These are phyloP conservation scores for Micromonas commoda DNA, from an alignment of 139 green algal genomes.

Conservation along the genomic window DNA sequence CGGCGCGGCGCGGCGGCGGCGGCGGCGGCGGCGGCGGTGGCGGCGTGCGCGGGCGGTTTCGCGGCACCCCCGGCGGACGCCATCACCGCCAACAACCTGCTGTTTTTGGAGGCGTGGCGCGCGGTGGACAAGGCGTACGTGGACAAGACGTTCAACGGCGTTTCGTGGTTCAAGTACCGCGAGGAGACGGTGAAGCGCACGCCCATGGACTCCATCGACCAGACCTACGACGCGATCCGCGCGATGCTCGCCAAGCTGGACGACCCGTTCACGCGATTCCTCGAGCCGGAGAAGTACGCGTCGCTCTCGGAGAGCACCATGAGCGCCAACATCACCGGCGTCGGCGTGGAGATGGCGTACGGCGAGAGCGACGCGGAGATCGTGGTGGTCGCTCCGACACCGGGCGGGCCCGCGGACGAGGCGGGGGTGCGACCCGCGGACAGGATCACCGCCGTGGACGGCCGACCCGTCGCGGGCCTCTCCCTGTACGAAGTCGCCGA, in stretches of 20 bases:
- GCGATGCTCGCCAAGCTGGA: constrained; percentile 71
- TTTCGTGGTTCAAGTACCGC: constrained; percentile 81
- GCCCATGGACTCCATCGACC: constrained; percentile 50
- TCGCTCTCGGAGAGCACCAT: constrained; percentile 24
- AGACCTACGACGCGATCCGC: constrained; percentile 77
- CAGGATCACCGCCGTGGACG: constrained; percentile 71
- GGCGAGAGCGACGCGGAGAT: constrained; percentile 8
- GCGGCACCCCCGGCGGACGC: constrained; percentile 40
- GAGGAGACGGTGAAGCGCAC: constrained; percentile 47
- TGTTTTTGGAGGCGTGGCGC: constrained; percentile 93
- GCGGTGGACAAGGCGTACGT: constrained; percentile 91
- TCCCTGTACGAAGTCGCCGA: constrained; percentile 78
- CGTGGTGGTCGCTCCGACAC: constrained; percentile 68
- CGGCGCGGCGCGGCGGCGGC: not conserved
- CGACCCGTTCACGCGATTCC: constrained; percentile 93
- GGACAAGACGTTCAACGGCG: constrained; percentile 94
- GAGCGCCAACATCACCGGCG: constrained; percentile 33
- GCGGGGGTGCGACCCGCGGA: constrained; percentile 77
- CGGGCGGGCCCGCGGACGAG: constrained; percentile 73
- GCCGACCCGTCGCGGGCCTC: constrained; percentile 49
- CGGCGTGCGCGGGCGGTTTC: not conserved
- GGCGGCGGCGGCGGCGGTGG: not conserved
- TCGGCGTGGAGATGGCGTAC: constrained; percentile 43
- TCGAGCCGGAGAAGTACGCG: constrained; percentile 68
- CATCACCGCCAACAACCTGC: constrained; percentile 82